Evolutionary conservation across 176 grass and related monocot species (phyloP).

Genomic region (Oryza glaberrima): DNA sequence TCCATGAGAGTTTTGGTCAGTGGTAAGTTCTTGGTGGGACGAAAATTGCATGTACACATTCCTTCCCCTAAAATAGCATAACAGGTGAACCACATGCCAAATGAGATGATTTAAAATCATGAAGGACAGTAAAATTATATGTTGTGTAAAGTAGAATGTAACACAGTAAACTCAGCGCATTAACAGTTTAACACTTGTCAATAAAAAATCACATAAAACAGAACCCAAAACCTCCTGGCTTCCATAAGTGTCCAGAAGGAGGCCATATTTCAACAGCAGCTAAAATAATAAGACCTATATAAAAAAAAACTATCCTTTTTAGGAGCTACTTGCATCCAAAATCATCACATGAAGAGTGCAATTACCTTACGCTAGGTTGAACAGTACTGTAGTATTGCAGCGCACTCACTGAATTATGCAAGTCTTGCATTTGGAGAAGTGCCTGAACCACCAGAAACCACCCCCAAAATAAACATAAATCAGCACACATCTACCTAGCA

Average conservation of each 20-base stretch:
- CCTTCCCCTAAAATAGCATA: conserved; percentile 76
- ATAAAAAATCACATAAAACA: neutral
- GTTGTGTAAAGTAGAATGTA: neutral
- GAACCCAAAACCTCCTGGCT: neutral
- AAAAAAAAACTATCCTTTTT: neutral
- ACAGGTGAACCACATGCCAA: conserved; percentile 9
- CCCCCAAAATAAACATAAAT: neutral
- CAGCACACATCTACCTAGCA: neutral
- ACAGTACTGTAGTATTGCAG: conserved; percentile 87
- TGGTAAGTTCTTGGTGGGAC: conserved; percentile 97
- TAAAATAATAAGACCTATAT: conserved; percentile 19
- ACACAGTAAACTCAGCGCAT: neutral
- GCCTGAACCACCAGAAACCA: conserved; percentile 48
- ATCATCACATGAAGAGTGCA: conserved; percentile 2
- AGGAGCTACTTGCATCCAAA: conserved; percentile 3
- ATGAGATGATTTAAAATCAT: conserved; percentile 18
- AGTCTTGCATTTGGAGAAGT: conserved; percentile 94
- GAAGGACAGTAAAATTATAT: neutral
- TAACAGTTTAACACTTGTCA: neutral
- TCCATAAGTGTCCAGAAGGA: conserved; percentile 4
- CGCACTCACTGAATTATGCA: conserved; percentile 69
- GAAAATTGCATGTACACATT: conserved; percentile 99
- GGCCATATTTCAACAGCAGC: neutral
- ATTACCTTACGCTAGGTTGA: conserved; percentile 91
- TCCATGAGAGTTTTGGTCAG: conserved; percentile 89